phyloP scores from a whole-genome alignment of 345 rosid species.

The Mangifera indica region DNA sequence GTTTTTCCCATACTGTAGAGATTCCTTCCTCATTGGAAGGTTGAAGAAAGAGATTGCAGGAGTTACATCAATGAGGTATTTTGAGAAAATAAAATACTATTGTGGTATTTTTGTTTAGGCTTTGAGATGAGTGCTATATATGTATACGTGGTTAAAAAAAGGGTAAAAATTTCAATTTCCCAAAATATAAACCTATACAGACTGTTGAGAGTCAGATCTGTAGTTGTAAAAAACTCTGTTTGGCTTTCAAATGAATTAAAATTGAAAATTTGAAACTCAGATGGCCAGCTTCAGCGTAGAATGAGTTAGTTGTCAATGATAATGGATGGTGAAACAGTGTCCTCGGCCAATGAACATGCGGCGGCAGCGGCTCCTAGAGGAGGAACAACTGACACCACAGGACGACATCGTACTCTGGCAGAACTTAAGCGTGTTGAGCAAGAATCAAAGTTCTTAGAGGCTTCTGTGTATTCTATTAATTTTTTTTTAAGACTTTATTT shows the following conservation, averaged over 20 bases:
- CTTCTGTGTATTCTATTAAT: conserved; percentile 1
- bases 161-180: too few species aligned
- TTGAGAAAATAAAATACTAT: too few species aligned
- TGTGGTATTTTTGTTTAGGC: too few species aligned
- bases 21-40: too few species aligned
- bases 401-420: conserved; percentile 73
- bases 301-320: background rate
- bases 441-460: conserved; percentile 61
- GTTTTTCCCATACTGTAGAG: too few species aligned
- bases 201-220: conserved; percentile 15
- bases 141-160: too few species aligned
- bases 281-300: conserved; percentile 13
- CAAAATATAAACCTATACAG: too few species aligned
- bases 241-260: conserved; percentile 1
- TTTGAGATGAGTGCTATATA: too few species aligned
- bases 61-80: too few species aligned
- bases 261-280: background rate
- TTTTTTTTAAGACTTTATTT: background rate
- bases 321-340: conserved; percentile 46
- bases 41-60: too few species aligned
- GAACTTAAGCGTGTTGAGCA: conserved; percentile 74
- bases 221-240: conserved; percentile 1
- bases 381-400: conserved; percentile 43
- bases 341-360: conserved; percentile 37
- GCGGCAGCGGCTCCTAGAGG: conserved; percentile 13